Percentiles rank a stretch among this genome's conserved stretches.
Evolutionary conservation across 2,329 filamentous ascomycete genomes (phyloP).

Genomic region (Akanthomyces uredinophilus): DNA sequence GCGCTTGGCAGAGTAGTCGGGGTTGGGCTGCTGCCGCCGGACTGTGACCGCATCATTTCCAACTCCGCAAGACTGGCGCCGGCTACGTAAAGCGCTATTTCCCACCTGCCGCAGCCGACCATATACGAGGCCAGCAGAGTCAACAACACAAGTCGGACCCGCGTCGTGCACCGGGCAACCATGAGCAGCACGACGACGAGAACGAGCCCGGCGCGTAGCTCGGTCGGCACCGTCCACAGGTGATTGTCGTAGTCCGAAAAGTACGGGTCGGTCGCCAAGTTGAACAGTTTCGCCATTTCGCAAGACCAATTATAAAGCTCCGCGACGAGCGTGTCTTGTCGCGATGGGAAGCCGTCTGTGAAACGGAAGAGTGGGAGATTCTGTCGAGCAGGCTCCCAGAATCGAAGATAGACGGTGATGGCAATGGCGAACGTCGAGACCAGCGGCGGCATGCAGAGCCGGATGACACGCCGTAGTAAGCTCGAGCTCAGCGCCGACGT

Average conservation of each 20-base stretch:
- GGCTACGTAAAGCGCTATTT: background rate
- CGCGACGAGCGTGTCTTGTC: background rate
- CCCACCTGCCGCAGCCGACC: background rate
- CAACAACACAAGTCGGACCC: background rate
- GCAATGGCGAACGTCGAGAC: conserved; percentile 37
- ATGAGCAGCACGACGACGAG: background rate
- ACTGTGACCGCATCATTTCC: background rate
- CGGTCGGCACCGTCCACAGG: background rate
- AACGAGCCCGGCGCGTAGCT: background rate
- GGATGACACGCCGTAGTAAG: conserved; percentile 34
- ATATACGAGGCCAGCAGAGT: background rate
- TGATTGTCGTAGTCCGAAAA: background rate
- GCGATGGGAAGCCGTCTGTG: background rate
- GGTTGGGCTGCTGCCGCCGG: background rate
- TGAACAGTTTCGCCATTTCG: background rate
- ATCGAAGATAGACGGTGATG: background rate
- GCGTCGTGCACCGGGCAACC: background rate
- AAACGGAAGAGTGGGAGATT: background rate
- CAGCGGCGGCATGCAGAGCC: conserved; percentile 36
- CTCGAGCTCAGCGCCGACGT: conserved; percentile 34
- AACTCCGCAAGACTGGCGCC: background rate
- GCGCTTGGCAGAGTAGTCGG: background rate
- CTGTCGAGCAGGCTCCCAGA: background rate
- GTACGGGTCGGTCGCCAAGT: background rate
- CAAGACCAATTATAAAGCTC: background rate